Base-by-base conservation (phyloP, 2,329 filamentous ascomycete species). In the Colletotrichum sp. region DNA sequence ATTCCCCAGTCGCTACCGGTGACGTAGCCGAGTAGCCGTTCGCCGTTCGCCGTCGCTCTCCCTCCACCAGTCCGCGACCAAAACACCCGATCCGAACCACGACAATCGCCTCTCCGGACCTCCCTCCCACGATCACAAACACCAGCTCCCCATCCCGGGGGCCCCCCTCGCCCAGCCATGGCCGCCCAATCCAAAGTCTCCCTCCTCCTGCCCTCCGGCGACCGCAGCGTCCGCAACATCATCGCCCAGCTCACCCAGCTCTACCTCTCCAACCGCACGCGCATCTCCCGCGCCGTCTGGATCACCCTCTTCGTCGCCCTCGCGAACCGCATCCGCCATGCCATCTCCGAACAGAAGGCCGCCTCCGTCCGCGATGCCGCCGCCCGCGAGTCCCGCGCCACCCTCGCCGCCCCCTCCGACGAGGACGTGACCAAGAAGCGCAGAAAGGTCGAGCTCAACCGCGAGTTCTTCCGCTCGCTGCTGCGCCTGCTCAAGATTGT, bases 291-390 rank as follows among this genome's bases (percentile, higher is more conserved):
- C 82, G 92, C 92, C 78, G 92, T 98, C 80, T 98, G 98, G 88
- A 88, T 98, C 77, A 93, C 95, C 32, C 90, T 98, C 79, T 92
- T 96, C 80, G 87, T 96, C 79, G 93, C 95, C 64, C 92, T 98
- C 77, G 89, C 93, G 77, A 96, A 98, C 84, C 95, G 97, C 81
- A 93, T 99, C 71, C 95, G 96, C 80, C 93, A 95, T 90, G 96
- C 96, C 80, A 94, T 99, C 82, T 93, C 94, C 75, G 96, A 98
- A 84, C 97, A 99, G 84, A 98, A 98, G 84, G 95, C 95, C 19
- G 95, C 95, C 4, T 94, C 94, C 2, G 88, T 88, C 69, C 92
- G 93, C 77, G 93, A 95, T 76, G 91, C 92, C 8, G 91, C 92
- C 79, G 86, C 89, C 80, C 87, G 89, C 78, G 83, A 84, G 36